Evolutionary conservation across 2,329 filamentous ascomycete genomes (phyloP), one percentile per base, ranked within the genome.

Genomic region (Thielaviopsis euricoi): DNA sequence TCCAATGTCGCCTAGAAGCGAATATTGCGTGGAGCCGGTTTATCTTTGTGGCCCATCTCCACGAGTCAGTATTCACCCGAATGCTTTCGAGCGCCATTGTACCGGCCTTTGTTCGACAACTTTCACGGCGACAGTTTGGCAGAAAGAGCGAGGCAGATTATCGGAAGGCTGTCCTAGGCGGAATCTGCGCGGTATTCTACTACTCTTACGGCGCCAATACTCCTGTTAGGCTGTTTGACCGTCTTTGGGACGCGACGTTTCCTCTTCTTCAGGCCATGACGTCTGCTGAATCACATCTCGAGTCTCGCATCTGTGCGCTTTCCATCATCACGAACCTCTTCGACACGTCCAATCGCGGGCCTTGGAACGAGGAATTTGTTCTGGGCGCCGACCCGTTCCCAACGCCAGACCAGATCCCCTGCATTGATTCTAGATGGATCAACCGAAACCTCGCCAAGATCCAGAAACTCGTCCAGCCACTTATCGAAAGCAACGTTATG

Each of bases 21-120:
- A 89, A 91, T 65, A 73, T 83, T 58, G 89, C 89, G 0, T 96
- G 91, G 87, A 88, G 87, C 64, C 84, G 87, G 56, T 81, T 96
- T 51, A 79, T 93, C 21, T 95, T 85, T 66, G 79, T 83, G 6
- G 76, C 88, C 17, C 78, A 84, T 57, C 77, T 83, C 0, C 82
- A 85, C 62, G 76, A 81, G 21, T 71, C 71, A 5, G 74, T 74
- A 1, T 74, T 86, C 64, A 72, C 79, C 26, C 81, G 78, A 52
- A 79, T 85, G 64, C 7, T 64, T 68, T 57, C 58, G 2, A 40
- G 51, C 10, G 58, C 55, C 5, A 58, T 60, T 25, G 52, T 60
- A 9, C 21, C 40, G n/a, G 56, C 60, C 57, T 17, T 62, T 21
- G 52, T 55, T 13, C 54, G 55, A 10, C 58, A 60, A 15, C 33